A percentile compares a stretch with the other conserved stretches of the same genome.
These are phyloP conservation scores for Candida manassasensis DNA, from an alignment of 805 yeast genomes.

Conservation along the genomic window DNA sequence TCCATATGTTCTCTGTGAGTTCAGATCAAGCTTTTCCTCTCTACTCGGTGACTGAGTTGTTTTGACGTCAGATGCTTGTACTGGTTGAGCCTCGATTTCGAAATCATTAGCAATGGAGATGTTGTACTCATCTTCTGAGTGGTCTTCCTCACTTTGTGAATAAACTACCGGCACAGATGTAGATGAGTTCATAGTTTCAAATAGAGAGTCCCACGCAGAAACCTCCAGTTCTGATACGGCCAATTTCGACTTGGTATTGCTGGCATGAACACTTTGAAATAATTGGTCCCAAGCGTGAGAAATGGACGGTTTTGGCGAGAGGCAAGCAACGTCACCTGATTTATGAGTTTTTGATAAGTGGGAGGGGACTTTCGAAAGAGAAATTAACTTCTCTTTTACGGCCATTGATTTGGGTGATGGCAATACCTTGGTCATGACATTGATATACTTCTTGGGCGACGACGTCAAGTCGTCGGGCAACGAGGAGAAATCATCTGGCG, in stretches of 20 bases:
- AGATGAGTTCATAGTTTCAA: neutral
- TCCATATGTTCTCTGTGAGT: constrained; percentile 13
- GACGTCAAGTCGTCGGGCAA: constrained; percentile 10
- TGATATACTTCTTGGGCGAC: constrained; percentile 15
- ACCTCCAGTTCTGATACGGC: neutral
- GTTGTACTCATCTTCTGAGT: neutral
- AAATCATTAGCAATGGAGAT: neutral
- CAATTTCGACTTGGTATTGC: neutral
- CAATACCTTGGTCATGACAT: constrained; percentile 3
- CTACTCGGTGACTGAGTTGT: neutral
- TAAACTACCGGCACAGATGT: neutral
- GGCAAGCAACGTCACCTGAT: neutral
- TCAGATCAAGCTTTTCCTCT: neutral
- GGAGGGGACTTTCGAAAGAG: neutral
- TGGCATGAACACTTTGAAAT: constrained; percentile 12
- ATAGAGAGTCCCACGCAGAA: neutral
- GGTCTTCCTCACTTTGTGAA: neutral
- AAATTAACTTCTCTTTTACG: constrained; percentile 6
- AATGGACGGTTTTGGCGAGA: neutral
- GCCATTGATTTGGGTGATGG: constrained; percentile 2
- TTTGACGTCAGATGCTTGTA: neutral
- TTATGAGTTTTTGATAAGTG: no score
- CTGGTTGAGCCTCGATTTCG: neutral
- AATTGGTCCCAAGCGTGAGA: constrained; percentile 13
- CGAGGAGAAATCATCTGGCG: neutral